These are phyloP conservation scores for Trichoderma koningii DNA, from an alignment of 2,329 filamentous ascomycete genomes.

Conservation along the genomic window DNA sequence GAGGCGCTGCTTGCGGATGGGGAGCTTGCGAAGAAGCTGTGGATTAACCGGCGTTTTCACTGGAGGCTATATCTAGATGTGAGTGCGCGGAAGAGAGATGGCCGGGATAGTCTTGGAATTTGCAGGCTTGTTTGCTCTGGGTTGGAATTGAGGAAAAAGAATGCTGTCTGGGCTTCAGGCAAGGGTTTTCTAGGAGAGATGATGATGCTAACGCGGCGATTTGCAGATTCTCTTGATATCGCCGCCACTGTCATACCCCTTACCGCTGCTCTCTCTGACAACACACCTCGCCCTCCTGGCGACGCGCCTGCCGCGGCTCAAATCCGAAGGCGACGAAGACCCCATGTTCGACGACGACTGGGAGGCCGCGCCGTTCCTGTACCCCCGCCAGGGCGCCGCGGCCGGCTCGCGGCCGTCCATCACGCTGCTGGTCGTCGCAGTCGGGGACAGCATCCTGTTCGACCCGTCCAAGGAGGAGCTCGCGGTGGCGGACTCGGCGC, in stretches of 20 bases:
- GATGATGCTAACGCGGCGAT: conserved; percentile 24
- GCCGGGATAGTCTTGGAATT: too few relatives aligned
- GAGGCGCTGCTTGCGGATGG: conserved; percentile 81
- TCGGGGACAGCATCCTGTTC: conserved; percentile 88
- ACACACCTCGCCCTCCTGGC: conserved; percentile 90
- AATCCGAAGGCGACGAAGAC: conserved; percentile 91
- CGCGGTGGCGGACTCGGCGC: conserved; percentile 83
- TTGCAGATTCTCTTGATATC: conserved; percentile 87
- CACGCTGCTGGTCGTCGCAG: conserved; percentile 84
- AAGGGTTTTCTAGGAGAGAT: background rate
- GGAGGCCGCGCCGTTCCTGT: conserved; percentile 79
- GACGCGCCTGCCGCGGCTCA: conserved; percentile 79
- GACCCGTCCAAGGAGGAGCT: conserved; percentile 91
- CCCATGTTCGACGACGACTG: conserved; percentile 98
- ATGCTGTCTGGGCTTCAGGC: too few relatives aligned
- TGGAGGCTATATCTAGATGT: conserved; percentile 97
- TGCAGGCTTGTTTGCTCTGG: too few relatives aligned
- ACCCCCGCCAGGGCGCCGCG: conserved; percentile 53
- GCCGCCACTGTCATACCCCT: conserved; percentile 87
- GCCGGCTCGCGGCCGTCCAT: conserved; percentile 68
- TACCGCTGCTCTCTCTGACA: conserved; percentile 88
- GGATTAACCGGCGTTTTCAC: conserved; percentile 90
- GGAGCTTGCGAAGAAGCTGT: conserved; percentile 68
- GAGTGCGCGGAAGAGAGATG: conserved; percentile 41
- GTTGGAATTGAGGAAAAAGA: too few relatives aligned